These are phyloP conservation scores for Drechslerella dactyloides DNA, from an alignment of 2,329 filamentous ascomycete species.

Conservation along the genomic window DNA sequence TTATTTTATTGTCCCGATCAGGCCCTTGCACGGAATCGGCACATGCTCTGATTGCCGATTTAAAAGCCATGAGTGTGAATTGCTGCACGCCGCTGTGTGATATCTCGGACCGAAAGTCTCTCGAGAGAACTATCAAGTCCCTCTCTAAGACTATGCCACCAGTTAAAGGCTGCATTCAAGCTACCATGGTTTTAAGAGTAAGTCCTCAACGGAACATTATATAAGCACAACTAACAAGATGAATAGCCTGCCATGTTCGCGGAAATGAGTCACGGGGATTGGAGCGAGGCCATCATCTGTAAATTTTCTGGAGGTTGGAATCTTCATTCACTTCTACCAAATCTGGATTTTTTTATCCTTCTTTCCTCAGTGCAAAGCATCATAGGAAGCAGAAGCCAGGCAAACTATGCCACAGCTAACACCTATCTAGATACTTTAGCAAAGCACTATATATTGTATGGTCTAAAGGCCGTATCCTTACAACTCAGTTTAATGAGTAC, in stretches of 20 bases:
- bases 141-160: slow-evolving; percentile 2
- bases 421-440: slow-evolving; percentile 59
- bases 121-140: background rate
- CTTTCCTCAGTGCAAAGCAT: slow-evolving; percentile 58
- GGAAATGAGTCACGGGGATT: slow-evolving; percentile 57
- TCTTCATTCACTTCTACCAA: slow-evolving; percentile 61
- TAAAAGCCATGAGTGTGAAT: slow-evolving; percentile 7
- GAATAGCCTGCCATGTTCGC: slow-evolving; percentile 12
- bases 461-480: slow-evolving; percentile 56
- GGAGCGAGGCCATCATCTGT: slow-evolving; percentile 62
- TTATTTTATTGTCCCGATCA: slow-evolving; percentile 65
- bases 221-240: background rate
- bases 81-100: slow-evolving; percentile 26
- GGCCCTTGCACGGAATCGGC: slow-evolving; percentile 55
- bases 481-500: slow-evolving; percentile 57
- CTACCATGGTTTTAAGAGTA: slow-evolving; percentile 26
- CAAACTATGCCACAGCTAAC: slow-evolving; percentile 62
- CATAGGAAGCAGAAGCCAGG: slow-evolving; percentile 59
- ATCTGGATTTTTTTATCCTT: slow-evolving; percentile 60
- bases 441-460: slow-evolving; percentile 56
- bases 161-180: slow-evolving; percentile 29
- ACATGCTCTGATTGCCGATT: background rate
- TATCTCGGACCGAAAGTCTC: background rate
- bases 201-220: background rate
- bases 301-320: slow-evolving; percentile 66